These are phyloP conservation scores for Lactarius pseudohatsudake DNA, from an alignment of 768 basidiomycete species.

Conservation along the genomic window DNA sequence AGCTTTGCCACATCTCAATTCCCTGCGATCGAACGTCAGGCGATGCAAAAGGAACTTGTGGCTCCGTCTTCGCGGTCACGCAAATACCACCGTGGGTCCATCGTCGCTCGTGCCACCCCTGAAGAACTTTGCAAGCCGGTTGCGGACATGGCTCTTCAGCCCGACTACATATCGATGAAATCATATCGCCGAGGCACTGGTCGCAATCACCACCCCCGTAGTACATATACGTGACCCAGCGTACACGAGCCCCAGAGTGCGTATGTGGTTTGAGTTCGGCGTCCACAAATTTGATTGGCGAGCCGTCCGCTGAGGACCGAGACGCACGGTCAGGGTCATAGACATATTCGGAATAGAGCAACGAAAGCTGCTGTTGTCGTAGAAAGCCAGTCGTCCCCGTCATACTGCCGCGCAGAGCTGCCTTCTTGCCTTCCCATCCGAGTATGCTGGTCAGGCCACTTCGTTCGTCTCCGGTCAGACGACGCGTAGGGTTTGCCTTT, in stretches of 20 bases:
- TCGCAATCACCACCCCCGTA: conserved; percentile 34
- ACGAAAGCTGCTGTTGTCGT: conserved; percentile 55
- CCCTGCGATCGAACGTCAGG: conserved; percentile 26
- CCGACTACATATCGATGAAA: conserved; percentile 37
- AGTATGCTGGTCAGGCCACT: conserved; percentile 52
- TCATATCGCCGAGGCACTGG: conserved; percentile 44
- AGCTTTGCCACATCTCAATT: conserved; percentile 51
- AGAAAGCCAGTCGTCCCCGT: conserved; percentile 52
- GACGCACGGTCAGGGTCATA: conserved; percentile 20
- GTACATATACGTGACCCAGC: conserved; percentile 48
- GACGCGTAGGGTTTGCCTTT: conserved; percentile 38
- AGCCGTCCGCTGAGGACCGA: conserved; percentile 2
- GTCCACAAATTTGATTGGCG: conserved; percentile 17
- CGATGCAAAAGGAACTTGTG: conserved; percentile 5
- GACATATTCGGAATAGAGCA: conserved; percentile 48
- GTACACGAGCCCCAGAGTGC: conserved; percentile 46
- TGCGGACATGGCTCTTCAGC: conserved; percentile 41
- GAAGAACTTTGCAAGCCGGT: conserved; percentile 35
- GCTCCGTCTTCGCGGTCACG: conserved; percentile 10
- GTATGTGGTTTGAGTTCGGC: conserved; percentile 23
- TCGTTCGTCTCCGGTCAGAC: conserved; percentile 57
- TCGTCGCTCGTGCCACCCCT: conserved; percentile 23
- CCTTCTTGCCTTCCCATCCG: conserved; percentile 57
- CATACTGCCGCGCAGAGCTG: conserved; percentile 42
- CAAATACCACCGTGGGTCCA: conserved; percentile 26